Base-by-base conservation (phyloP, 2,329 filamentous ascomycete species). In the Knoxdaviesia capensis region DNA sequence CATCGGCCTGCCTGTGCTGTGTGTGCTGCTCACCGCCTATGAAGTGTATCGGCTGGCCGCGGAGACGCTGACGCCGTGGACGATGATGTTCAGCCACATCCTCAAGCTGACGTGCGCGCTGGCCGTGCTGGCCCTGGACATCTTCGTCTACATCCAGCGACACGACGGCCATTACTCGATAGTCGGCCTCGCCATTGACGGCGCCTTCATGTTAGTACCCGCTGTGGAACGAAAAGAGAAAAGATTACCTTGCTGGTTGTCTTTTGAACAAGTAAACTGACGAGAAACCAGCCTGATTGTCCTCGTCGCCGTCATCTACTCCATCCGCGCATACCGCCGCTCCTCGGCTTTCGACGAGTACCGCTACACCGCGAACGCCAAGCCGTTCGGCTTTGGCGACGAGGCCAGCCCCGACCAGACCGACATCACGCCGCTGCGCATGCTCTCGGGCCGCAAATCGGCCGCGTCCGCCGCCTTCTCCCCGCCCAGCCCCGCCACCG, bases 41-140 rank as follows among this genome's bases (percentile, higher is more conserved):
- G 65, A 70, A 47, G 58, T 71, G 32, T 61, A 57, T 37, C 63
- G 57, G 48, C 64, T 60, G 44, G 57, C 61, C 39, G 57, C 61
- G 31, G 67, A 72, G 51, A 60, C 63, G 1, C 52, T 74, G 42
- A 73, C 70, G 7, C 69, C 70, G 2, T 65, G 69, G 53, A 64
- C 63, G 5, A 62, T 74, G 58, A 54, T 74, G 4, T 64, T 66
- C 46, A 64, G 62, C 11, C 64, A 70, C 45, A 53, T 65, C 44
- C 47, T 73, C 49, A 73, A 71, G 48, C 47, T 67, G 37, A 59
- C 62, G 0, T 61, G 68, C 20, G 60, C 66, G 0, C 47, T 56
- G 6, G 61, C 60, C 34, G 64, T 68, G 30, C 54, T 74, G 29
- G 64, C 57, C 1, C 57, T 74, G 30, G 68, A 74, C 44, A 54